These are phyloP conservation scores for Mucor irregularis DNA, from an alignment of 371 early-diverging fungal genomes.

Conservation along the genomic window DNA sequence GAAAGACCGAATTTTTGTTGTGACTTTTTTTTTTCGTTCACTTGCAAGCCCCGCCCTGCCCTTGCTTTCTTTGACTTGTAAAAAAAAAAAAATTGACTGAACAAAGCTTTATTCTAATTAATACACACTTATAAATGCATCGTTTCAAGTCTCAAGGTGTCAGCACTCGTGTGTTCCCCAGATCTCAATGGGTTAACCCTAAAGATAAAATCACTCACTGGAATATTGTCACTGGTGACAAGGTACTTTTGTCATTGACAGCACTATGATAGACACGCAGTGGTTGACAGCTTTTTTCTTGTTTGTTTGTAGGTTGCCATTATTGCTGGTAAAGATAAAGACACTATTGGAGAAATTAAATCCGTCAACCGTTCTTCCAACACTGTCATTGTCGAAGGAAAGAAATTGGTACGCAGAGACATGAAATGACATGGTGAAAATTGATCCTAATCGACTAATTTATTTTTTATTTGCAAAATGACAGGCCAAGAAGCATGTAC, in stretches of 20 bases:
- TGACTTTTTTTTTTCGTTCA: too few relatives aligned
- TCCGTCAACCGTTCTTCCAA: constrained; percentile 42
- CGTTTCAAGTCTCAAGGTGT: constrained; percentile 32
- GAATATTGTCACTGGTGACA: constrained; percentile 53
- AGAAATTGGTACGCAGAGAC: constrained; percentile 35
- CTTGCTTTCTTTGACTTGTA: constrained; percentile 10
- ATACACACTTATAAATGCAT: constrained; percentile 21
- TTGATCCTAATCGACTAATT: not conserved
- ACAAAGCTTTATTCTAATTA: not conserved
- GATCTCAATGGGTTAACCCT: constrained; percentile 42
- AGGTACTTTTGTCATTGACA: too few relatives aligned
- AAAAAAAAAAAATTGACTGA: not conserved
- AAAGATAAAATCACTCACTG: constrained; percentile 44
- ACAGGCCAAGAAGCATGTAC: constrained; percentile 53
- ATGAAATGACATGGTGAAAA: not conserved
- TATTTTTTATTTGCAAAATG: too few relatives aligned
- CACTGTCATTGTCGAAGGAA: constrained; percentile 50
- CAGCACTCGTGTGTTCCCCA: constrained; percentile 36
- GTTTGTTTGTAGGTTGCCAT: constrained; percentile 39
- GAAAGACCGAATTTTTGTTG: too few relatives aligned
- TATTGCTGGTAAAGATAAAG: constrained; percentile 56
- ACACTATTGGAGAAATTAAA: constrained; percentile 51
- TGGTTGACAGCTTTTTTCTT: too few relatives aligned
- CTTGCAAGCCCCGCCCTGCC: constrained; percentile 12
- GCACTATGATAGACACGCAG: too few relatives aligned